These are phyloP conservation scores for Penicillium dipodomyicola DNA, from an alignment of 495 filamentous ascomycete species.

Conservation along the genomic window DNA sequence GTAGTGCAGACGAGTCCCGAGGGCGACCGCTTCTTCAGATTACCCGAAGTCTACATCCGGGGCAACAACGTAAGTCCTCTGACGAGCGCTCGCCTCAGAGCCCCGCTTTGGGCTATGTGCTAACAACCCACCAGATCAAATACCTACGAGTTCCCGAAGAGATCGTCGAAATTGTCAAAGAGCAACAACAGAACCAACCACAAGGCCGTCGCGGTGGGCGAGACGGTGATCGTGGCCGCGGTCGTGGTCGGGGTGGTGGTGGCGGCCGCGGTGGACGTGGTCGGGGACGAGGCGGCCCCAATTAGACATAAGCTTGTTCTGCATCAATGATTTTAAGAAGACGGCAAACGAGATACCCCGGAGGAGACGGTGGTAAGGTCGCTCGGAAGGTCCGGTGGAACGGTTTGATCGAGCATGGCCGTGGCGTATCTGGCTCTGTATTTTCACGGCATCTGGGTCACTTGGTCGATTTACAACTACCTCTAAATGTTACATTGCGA, in stretches of 20 bases:
- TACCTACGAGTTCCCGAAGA: conserved; percentile 95
- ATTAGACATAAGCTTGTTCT: conserved; percentile 25
- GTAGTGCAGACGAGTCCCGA: conserved; percentile 97
- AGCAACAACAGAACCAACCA: conserved; percentile 73
- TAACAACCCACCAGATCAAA: conserved; percentile 70
- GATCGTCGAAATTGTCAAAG: conserved; percentile 89
- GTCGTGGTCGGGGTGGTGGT: conserved; percentile 48
- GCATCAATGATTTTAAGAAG: conserved; percentile 23
- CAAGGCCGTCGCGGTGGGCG: conserved; percentile 65
- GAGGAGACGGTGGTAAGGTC: conserved; percentile 30
- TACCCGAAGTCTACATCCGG: conserved; percentile 92
- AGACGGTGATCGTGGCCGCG: conserved; percentile 59
- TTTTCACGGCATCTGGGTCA: conserved; percentile 39
- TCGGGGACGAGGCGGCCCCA: conserved; percentile 41
- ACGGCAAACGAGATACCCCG: conserved; percentile 45
- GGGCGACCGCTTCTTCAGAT: conserved; percentile 84
- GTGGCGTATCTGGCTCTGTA: conserved; percentile 48
- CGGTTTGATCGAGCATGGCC: conserved; percentile 44
- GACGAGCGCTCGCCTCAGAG: background rate
- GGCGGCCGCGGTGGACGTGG: conserved; percentile 52
- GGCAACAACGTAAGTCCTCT: conserved; percentile 79
- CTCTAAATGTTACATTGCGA: conserved; percentile 19
- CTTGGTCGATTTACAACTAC: conserved; percentile 25
- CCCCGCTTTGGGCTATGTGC: background rate
- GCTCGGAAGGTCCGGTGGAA: conserved; percentile 34